These are phyloP conservation scores for Coemansia reversa DNA, from an alignment of 192 early-diverging fungal species.

Conservation along the genomic window DNA sequence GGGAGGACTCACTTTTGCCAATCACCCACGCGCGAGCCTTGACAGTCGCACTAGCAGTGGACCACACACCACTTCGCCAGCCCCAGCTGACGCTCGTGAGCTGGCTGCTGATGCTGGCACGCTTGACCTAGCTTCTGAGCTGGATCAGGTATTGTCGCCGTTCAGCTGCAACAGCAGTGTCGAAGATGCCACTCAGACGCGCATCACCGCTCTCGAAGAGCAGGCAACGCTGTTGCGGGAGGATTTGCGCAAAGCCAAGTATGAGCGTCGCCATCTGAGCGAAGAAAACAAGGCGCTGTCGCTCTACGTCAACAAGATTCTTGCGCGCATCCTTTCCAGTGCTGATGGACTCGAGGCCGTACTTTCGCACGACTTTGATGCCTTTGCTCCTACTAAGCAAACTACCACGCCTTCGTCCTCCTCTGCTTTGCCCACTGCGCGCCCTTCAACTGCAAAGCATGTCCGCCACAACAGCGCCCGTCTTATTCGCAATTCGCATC, in stretches of 20 bases:
- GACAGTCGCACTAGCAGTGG: constrained; percentile 50
- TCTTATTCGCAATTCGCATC: constrained; percentile 20
- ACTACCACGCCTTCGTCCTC: neutral
- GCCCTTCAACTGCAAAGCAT: neutral
- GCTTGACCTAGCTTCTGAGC: constrained; percentile 51
- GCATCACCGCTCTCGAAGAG: constrained; percentile 40
- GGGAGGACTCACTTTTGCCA: constrained; percentile 66
- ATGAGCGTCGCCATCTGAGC: constrained; percentile 59
- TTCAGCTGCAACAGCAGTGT: constrained; percentile 6
- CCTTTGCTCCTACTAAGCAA: neutral
- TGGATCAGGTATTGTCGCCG: constrained; percentile 34
- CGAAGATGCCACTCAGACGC: constrained; percentile 12
- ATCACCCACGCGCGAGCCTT: constrained; percentile 38
- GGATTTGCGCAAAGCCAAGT: constrained; percentile 54
- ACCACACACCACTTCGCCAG: constrained; percentile 22
- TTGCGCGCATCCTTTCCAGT: constrained; percentile 69
- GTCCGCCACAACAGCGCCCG: constrained; percentile 9
- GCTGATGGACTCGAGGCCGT: constrained; percentile 51
- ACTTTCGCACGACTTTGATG: constrained; percentile 51
- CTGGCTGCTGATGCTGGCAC: constrained; percentile 9
- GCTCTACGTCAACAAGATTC: constrained; percentile 76
- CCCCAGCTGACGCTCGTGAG: constrained; percentile 6
- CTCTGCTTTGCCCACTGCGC: neutral
- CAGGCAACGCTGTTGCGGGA: constrained; percentile 41
- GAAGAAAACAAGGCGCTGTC: constrained; percentile 69